Evolutionary conservation across 2,329 filamentous ascomycete species (phyloP), one percentile per base, ranked within the genome.

Genomic region (Aureobasidium sp.): DNA sequence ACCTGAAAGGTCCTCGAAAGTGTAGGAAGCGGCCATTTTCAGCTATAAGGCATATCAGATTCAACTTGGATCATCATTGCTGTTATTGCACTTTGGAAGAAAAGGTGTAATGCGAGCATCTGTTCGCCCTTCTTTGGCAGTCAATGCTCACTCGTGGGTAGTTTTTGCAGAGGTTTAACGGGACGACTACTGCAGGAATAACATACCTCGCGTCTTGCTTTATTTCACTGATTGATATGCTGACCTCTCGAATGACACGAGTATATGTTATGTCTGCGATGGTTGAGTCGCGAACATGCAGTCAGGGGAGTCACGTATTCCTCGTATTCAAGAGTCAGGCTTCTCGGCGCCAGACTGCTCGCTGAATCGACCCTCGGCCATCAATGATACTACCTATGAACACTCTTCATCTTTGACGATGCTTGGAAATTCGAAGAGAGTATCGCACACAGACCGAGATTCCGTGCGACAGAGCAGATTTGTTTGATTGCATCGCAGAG

Each of bases 1-100:
- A 25, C 71, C 71, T 12, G 70, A 72, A 25, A 70, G 66, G 60
- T 73, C 72, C 62, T 73, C 71, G 62, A 73, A 73, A 3, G 71
- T 73, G 64, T 73, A 73, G 62, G 67, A 71, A 9, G 71, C 68
- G 11, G 70, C 70, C 71, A 73, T 73, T 42, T 39, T n/a, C 41
- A 48, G 22, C 22, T 29, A 29, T 36, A n/a, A 17, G 17, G 27
- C 8, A 15, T 36, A 20, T 57, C 53, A 57, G 53, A 47, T 45
- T 12, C n/a, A 37, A 17, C 1, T 27, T 39, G 5, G 2, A 36
- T 3, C 8, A 1, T 29, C 15, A 5, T n/a, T 1, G 11, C 3
- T 15, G n/a, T 29, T 2, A n/a, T 48, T 31, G 25, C 44, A 48
- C 25, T 48, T 15, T 47, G n/a, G 9, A 7, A 4, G 14, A 12